A percentile compares a stretch with the other conserved stretches of the same genome.
These are phyloP conservation scores for Boletus pseudo-olivaceus DNA, from an alignment of 768 basidiomycete species.

Conservation along the genomic window DNA sequence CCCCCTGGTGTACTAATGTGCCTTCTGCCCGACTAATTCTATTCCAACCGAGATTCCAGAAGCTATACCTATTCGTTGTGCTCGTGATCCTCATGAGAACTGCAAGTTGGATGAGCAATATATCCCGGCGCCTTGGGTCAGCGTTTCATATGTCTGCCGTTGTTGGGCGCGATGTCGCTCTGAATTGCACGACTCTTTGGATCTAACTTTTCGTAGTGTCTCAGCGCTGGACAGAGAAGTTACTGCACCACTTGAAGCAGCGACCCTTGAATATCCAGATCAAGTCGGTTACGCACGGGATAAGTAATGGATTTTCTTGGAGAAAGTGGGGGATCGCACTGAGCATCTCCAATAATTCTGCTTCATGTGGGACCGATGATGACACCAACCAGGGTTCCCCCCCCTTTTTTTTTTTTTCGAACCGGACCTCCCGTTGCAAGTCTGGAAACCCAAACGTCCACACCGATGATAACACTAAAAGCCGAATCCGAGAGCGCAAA, in stretches of 20 bases:
- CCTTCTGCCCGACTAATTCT: not conserved
- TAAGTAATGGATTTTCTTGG: too few species aligned
- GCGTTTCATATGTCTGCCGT: not conserved
- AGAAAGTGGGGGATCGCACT: too few species aligned
- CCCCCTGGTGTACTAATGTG: slow-evolving; percentile 1
- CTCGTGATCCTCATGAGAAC: not conserved
- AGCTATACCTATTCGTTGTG: slow-evolving; percentile 1
- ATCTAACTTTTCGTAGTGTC: slow-evolving; percentile 27
- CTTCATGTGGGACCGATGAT: too few species aligned
- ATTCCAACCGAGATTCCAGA: not conserved
- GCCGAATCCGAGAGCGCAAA: too few species aligned
- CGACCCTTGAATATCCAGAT: not conserved
- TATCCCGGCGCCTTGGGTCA: not conserved
- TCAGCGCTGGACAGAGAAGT: slow-evolving; percentile 35
- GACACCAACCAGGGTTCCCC: too few species aligned
- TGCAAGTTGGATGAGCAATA: too few species aligned
- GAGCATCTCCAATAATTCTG: too few species aligned
- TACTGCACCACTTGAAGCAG: slow-evolving; percentile 40
- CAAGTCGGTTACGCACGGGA: too few species aligned
- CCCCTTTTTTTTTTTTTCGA: too few species aligned
- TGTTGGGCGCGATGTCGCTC: slow-evolving; percentile 41
- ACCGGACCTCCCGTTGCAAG: too few species aligned
- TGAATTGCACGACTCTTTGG: slow-evolving; percentile 38
- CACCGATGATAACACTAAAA: too few species aligned
- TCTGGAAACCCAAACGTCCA: too few species aligned